Base-by-base conservation (phyloP, 202 grass and related monocot species). In the Panicum virgatum region DNA sequence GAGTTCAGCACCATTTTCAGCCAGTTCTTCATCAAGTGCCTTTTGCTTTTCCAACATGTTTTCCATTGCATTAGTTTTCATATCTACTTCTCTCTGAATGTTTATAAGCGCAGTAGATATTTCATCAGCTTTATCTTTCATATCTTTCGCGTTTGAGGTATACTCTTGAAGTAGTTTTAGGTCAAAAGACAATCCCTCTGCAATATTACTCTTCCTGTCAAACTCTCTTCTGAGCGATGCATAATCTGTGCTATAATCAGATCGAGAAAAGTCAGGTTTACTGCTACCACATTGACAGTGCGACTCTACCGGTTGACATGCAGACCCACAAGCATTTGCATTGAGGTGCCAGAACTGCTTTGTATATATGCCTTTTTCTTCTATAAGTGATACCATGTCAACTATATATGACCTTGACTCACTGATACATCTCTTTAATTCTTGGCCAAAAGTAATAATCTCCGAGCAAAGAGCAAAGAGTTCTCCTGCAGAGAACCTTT, bases 111-210 rank as follows among this genome's bases (percentile, higher is more conserved):
- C 70, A 67, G 13, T 62, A 57, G 70, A 74, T 57, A 84, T 72
- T 69, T 90, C 86, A 36, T 82, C 39, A 65, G 65, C 65, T 88
- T 91, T 93, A 67, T 93, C 91, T 80, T 92, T 93, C 82, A 91
- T 81, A 75, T 93, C 88, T 69, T 87, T 89, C 14, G 57, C 62
- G 7, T 83, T 73, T 51, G 84, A 89, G 38, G 86, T 86, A 25
- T 82, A 93, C 80, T 97, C 94, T 89, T 97, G 94, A 61, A 97
- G 81, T 80, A 97, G 66, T 81, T 88, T 91, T 30, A 97, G 79
- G 77, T 97, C 94, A 89, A 91, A 93, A 77, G 75, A 93, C 52
- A 97, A 83, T 50, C 91, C 94, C 88, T 91, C 81, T 62, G 84
- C 82, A 65, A 97, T 86, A 72, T 91, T 77, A 63, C 72, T 84